Percentiles rank a stretch among this genome's conserved stretches.
Conservation (phyloP, 768 basidiomycete species). For the Russula earlei region DNA sequence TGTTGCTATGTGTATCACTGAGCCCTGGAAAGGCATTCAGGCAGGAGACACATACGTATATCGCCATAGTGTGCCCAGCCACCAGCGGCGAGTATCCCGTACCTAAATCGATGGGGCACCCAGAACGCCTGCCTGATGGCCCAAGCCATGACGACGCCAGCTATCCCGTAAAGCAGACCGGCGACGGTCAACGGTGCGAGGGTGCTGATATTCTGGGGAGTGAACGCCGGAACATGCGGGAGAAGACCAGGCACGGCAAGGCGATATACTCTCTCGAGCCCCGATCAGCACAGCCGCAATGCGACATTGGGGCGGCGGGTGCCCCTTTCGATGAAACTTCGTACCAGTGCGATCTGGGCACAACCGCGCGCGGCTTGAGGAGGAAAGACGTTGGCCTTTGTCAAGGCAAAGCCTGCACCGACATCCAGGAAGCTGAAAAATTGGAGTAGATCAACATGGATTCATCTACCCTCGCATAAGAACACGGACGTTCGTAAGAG, state of each 20-base stretch:
- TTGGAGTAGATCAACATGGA: neutral
- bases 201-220: constrained; percentile 42
- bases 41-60: constrained; percentile 50
- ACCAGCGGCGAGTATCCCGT: constrained; percentile 61
- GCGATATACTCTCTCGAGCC: constrained; percentile 38
- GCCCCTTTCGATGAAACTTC: too few relatives aligned
- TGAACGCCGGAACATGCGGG: constrained; percentile 59
- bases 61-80: constrained; percentile 64
- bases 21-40: neutral
- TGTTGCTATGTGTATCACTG: constrained; percentile 36
- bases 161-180: constrained; percentile 47
- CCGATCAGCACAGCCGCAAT: neutral
- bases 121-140: constrained; percentile 55
- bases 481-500: constrained; percentile 2
- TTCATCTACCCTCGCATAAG: neutral
- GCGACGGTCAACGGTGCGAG: constrained; percentile 55
- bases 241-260: constrained; percentile 58
- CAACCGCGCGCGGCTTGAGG: constrained; percentile 46
- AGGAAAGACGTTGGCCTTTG: constrained; percentile 54
- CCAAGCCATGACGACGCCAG: constrained; percentile 48
- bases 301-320: too few relatives aligned
- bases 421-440: constrained; percentile 41
- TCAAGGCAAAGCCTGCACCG: constrained; percentile 44
- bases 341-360: constrained; percentile 51
- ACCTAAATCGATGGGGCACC: constrained; percentile 69